phyloP scores from a whole-genome alignment of 768 basidiomycete species.

The Hygrophoropsis aurantiaca region DNA sequence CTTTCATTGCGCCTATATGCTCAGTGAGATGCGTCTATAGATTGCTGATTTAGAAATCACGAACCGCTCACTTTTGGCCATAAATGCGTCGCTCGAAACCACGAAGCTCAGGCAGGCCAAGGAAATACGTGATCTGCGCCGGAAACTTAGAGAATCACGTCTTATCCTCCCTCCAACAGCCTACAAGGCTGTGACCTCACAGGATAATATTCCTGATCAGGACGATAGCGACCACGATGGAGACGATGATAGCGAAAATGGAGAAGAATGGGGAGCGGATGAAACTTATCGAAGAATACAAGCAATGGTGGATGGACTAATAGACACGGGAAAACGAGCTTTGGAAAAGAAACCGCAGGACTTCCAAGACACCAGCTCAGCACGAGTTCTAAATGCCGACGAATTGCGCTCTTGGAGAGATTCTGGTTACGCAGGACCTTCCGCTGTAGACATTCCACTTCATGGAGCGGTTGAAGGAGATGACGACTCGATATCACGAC shows the following conservation, averaged over 20 bases:
- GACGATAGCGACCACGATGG: slow-evolving; percentile 31
- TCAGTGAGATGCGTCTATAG: slow-evolving; percentile 37
- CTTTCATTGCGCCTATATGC: neutral
- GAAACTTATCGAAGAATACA: slow-evolving; percentile 63
- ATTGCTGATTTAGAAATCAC: slow-evolving; percentile 93
- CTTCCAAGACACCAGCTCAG: slow-evolving; percentile 44
- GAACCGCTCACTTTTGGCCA: slow-evolving; percentile 80
- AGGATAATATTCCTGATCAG: slow-evolving; percentile 39
- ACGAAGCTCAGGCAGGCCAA: slow-evolving; percentile 77
- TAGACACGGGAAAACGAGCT: slow-evolving; percentile 58
- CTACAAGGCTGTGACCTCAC: slow-evolving; percentile 57
- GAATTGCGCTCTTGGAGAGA: slow-evolving; percentile 65
- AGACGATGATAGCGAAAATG: slow-evolving; percentile 43
- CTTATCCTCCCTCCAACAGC: slow-evolving; percentile 71
- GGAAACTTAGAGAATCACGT: slow-evolving; percentile 79
- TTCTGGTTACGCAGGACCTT: slow-evolving; percentile 23
- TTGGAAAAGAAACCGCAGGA: slow-evolving; percentile 60
- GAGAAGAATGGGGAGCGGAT: slow-evolving; percentile 43
- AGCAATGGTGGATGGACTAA: slow-evolving; percentile 58
- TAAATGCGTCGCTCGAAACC: slow-evolving; percentile 81
- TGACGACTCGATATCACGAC: slow-evolving; percentile 26
- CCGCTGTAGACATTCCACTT: slow-evolving; percentile 4
- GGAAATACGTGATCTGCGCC: slow-evolving; percentile 82
- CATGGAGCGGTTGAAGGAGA: slow-evolving; percentile 19
- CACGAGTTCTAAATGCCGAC: slow-evolving; percentile 73